These are phyloP conservation scores for Macrolepiota fuliginosa DNA, from an alignment of 768 basidiomycete genomes.

Conservation along the genomic window DNA sequence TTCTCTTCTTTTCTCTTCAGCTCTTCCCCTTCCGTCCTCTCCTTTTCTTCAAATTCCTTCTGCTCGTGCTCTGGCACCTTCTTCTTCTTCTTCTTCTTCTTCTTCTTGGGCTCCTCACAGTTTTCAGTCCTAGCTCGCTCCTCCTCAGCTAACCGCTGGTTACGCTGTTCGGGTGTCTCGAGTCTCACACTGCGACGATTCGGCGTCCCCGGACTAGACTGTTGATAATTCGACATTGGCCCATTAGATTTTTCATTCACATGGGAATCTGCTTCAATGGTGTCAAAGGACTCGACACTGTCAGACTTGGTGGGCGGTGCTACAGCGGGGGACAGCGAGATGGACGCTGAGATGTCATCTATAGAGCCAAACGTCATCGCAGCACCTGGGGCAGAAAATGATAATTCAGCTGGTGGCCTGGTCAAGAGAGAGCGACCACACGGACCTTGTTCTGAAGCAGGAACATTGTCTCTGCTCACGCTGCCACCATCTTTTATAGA, in stretches of 20 bases:
- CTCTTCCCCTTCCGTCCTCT: constrained; percentile 41
- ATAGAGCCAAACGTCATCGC: constrained; percentile 88
- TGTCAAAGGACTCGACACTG: constrained; percentile 79
- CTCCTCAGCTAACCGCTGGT: too few species aligned
- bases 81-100: constrained; percentile 42
- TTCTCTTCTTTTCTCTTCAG: constrained; percentile 41
- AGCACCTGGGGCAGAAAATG: too few species aligned
- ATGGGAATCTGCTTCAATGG: constrained; percentile 42
- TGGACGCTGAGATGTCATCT: constrained; percentile 73
- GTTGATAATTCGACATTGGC: constrained; percentile 27
- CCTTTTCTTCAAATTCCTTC: constrained; percentile 28
- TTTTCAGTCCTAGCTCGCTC: constrained; percentile 39
- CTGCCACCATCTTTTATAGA: constrained; percentile 56
- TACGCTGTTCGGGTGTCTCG: constrained; percentile 54
- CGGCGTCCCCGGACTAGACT: constrained; percentile 38
- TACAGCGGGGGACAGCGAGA: constrained; percentile 80
- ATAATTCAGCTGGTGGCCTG: too few species aligned
- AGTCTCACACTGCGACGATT: constrained; percentile 51
- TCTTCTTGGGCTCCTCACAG: constrained; percentile 39
- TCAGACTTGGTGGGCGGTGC: constrained; percentile 67
- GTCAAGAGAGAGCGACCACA: constrained; percentile 15
- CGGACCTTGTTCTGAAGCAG: constrained; percentile 66
- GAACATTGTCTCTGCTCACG: too few species aligned
- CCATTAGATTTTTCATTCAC: constrained; percentile 15
- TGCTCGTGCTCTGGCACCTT: constrained; percentile 43